Evolutionary conservation across 73 alveolate species (phyloP).

Genomic region (Durusdinium trenchii): DNA sequence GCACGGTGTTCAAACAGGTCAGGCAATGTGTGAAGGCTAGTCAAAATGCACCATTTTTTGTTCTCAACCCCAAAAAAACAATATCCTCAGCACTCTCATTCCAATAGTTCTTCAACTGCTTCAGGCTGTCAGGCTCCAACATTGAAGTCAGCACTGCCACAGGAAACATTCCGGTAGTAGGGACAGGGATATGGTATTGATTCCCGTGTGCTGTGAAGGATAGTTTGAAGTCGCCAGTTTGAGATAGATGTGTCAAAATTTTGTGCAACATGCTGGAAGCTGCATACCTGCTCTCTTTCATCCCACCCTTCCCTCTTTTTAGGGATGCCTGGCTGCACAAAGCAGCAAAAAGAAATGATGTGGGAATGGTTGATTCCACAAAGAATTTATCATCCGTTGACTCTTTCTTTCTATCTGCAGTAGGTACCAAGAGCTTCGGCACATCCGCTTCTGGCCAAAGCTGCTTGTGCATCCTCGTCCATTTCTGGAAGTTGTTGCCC

Average conservation of each 20-base stretch:
- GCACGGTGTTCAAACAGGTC: no score
- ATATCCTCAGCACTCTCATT: not conserved
- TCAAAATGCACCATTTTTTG: no score
- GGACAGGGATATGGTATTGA: not conserved
- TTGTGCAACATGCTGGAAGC: not conserved
- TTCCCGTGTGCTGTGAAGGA: not conserved
- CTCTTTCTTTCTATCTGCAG: not conserved
- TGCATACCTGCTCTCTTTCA: not conserved
- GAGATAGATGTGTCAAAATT: not conserved
- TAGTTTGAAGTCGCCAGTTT: not conserved
- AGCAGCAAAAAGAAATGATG: slow-evolving; percentile 3
- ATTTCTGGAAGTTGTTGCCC: not conserved
- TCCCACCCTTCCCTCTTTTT: not conserved
- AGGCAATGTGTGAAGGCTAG: no score
- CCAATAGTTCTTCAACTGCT: not conserved
- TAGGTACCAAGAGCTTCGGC: not conserved
- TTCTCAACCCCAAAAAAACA: no score
- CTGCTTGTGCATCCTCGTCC: not conserved
- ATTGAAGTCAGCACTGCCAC: not conserved
- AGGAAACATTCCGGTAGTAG: slow-evolving; percentile 11
- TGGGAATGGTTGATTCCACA: slow-evolving; percentile 6
- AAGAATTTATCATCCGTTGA: not conserved
- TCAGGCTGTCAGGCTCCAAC: not conserved
- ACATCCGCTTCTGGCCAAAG: not conserved
- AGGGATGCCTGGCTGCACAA: not conserved